These are phyloP conservation scores for Blastocystis sp. DNA, from an alignment of 352 stramenopile genomes.

Conservation along the genomic window DNA sequence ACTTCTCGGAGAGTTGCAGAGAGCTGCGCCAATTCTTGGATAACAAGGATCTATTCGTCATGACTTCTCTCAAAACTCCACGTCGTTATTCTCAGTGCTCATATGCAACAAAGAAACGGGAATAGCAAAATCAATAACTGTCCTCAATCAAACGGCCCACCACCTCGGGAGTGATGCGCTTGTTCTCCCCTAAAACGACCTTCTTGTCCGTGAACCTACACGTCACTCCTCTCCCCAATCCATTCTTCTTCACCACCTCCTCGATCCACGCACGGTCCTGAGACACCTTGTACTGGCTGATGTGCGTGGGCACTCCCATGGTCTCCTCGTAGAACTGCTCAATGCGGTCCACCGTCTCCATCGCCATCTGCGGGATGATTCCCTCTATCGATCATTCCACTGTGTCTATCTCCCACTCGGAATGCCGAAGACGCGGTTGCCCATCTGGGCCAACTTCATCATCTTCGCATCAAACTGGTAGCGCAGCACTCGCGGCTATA, in stretches of 20 bases:
- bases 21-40: slow-evolving; percentile 63
- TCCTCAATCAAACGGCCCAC: slow-evolving; percentile 65
- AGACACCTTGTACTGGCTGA: slow-evolving; percentile 51
- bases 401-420: neutral
- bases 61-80: neutral
- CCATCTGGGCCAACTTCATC: slow-evolving; percentile 69
- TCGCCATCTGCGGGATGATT: slow-evolving; percentile 36
- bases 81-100: slow-evolving; percentile 28
- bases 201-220: slow-evolving; percentile 38
- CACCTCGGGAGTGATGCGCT: slow-evolving; percentile 50
- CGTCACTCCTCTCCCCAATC: neutral
- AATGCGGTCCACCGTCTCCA: slow-evolving; percentile 60
- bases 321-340: slow-evolving; percentile 69
- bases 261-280: slow-evolving; percentile 57
- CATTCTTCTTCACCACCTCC: slow-evolving; percentile 7
- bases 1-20: slow-evolving; percentile 26
- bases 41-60: slow-evolving; percentile 57
- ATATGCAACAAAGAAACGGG: neutral
- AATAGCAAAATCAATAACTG: slow-evolving; percentile 37
- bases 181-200: slow-evolving; percentile 63
- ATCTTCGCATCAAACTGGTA: slow-evolving; percentile 69
- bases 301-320: slow-evolving; percentile 64
- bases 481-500: slow-evolving; percentile 46
- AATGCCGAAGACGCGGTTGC: slow-evolving; percentile 59
- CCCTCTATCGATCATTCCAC: neutral